Evolutionary conservation across 306 rosid species (phyloP), one percentile per base, ranked within the genome.

Genomic region (Dalbergia cochinchinensis): DNA sequence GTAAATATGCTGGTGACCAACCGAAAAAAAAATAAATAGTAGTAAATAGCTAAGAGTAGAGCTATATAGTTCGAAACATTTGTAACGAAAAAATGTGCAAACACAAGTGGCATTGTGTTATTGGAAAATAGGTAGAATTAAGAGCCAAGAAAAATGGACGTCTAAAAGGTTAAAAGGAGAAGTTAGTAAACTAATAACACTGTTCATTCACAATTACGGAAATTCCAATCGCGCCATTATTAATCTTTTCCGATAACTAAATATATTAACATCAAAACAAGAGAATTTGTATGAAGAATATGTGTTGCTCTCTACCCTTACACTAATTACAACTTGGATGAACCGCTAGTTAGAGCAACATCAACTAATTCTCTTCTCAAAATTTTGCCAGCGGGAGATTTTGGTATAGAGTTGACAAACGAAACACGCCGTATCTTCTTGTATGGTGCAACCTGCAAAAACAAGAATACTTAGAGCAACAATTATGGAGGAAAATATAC

Each of bases 371-470:
- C 94, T 74, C 93, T 90, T 83, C 98, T 93, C 86, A 93, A 87
- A 77, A 93, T 93, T 90, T 95, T 95, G 11, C 98, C 98, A 0
- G 98, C 85, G 0, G 92, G 92, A 80, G 91, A 86, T 85, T 95
- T 95, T 3, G 97, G 98, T 45, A 93, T 90, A 1, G 93, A 47
- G 72, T 88, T 86, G 39, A 89, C 74, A 79, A 93, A 93, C 10
- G 91, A 82, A 6, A 95, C 94, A 2, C 91, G 89, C 2, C 97
- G 83, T 31, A 95, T 86, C 85, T 95, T 95, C 89, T 95, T 95
- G 94, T 95, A 93, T 1, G 98, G 96, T 4, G 99, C 80, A 57
- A 95, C 99, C 99, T 95, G 85, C 73, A 82, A 82, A 1, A 82
- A 44, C 33, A 59, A 65, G 3, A 20, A 83, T 22, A 13, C 9